Evolutionary conservation across 108 stramenopile species (phyloP), one percentile per base, ranked within the genome.

Genomic region (Nitzschia inconspicua): DNA sequence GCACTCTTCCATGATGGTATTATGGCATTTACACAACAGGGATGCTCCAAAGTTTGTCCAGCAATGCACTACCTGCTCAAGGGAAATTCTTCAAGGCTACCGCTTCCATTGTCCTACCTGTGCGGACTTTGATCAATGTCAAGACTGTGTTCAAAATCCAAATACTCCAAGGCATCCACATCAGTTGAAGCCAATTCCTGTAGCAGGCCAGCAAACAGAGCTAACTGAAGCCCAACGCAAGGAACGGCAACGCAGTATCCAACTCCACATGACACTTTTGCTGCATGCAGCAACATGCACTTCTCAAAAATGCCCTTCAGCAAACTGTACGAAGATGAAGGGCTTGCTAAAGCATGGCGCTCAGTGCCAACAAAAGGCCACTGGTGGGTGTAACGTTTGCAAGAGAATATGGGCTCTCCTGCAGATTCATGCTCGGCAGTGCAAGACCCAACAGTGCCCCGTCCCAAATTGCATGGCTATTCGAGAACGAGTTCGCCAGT

Each of bases 261-360:
- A 87, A 64, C 74, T 96, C 10, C 98, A 99, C 77, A 96, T 99
- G 96, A 90, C 96, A 57, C 85, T 98, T 25, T 75, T 99, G 7
- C 70, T 76, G 61, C 98, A 99, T 60, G 95, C 98, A 7, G 86
- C 96, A 6, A 89, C 86, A 0, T 99, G 98, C 62, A 68, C 35
- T 13, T 77, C 84, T 9, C 41, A 78, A 0, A 84, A 92, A 30
- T 99, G 97, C 70, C 82, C 83, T 25, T 93, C 92, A 29, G 85
- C 91, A 40, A 99, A 98, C 65, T 99, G 98, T 79, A 79, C 78
- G 25, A 95, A 95, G 65, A 99, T 99, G 98, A 99, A 99, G 86
- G 95, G 91, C 8, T 74, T 97, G 8, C 67, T 94, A 50, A 86
- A 89, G 57, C 93, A 97, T 59, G 91, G 86, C 25, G 57, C 72